Base-by-base conservation (phyloP, 306 rosid species). In the Erythrophleum fordii region DNA sequence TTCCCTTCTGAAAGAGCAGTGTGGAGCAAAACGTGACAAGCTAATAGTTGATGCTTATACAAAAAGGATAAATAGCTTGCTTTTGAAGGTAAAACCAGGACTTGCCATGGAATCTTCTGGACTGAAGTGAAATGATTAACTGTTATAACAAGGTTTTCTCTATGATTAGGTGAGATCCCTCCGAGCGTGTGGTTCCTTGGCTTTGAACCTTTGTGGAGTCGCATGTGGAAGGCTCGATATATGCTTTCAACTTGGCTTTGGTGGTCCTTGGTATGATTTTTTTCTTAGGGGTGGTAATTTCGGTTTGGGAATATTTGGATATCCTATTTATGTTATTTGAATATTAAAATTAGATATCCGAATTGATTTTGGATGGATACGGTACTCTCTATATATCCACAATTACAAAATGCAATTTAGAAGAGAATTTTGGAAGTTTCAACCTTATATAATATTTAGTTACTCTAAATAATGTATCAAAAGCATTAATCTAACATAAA, bases 141-240 rank as follows among this genome's bases (percentile, higher is more conserved):
- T 68, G 45, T 81, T 37, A 16, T 83, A 69, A 52, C 69, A 73
- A 45, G 8, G 46, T 62, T 44, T 68, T 80, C 70, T 49, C 75
- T 76, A 8, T 85, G 55, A 68, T 70, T 87, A 96, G 99, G 99
- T 96, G 93, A 91, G 99, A 79, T 92, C 98, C 73, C 76, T 96
- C 70, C 88, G 98, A 77, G 92, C 92, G 89, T 79, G 87, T 87
- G 99, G 99, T 81, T 96, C 98, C 2, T 93, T 97, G 78, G 99
- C 99, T 46, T 76, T 96, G 90, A 85, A 92, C 86, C 98, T 96
- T 51, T 96, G 99, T 89, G 99, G 97, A 80, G 68, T 96, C 56
- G 99, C 99, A 53, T 90, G 98, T 73, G 98, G 99, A 86, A 93
- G 99, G 87, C 82, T 96, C 41, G 98, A 96, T 85, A 80, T 89